Evolutionary conservation across 2,329 filamentous ascomycete species (phyloP).

Genomic region (Leptographium wingfieldii): DNA sequence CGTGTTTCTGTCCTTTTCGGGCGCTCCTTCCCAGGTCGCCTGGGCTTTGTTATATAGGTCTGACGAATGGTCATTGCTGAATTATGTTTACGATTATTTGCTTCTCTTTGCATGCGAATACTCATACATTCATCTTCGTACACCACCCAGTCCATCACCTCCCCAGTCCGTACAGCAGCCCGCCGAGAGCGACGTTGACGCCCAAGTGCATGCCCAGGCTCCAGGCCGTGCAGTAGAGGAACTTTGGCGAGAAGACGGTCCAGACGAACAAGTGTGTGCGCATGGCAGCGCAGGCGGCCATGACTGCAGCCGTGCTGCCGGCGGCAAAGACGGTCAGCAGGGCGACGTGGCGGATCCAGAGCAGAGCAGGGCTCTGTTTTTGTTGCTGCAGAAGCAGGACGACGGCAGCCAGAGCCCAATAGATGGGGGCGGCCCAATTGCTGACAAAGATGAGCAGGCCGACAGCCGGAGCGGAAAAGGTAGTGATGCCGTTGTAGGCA

Average conservation of each 20-base stretch:
- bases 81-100: neutral
- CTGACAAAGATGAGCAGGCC: constrained; percentile 72
- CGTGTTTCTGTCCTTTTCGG: neutral
- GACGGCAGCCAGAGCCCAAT: constrained; percentile 61
- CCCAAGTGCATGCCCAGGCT: constrained; percentile 65
- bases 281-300: constrained; percentile 75
- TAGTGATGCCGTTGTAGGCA: constrained; percentile 82
- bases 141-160: neutral
- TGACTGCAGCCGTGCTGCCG: constrained; percentile 56
- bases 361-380: neutral
- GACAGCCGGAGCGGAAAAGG: constrained; percentile 70
- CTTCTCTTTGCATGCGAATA: neutral
- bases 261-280: constrained; percentile 92
- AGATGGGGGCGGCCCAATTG: constrained; percentile 87
- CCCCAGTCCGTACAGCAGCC: constrained; percentile 43
- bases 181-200: constrained; percentile 53
- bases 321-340: constrained; percentile 60
- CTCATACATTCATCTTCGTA: too few relatives aligned
- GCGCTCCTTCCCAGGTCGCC: neutral
- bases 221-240: constrained; percentile 87
- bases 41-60: neutral
- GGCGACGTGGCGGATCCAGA: constrained; percentile 37
- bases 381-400: constrained; percentile 27
- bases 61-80: neutral
- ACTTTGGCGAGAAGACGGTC: constrained; percentile 98